Evolutionary conservation across 2,329 filamentous ascomycete genomes (phyloP).

Genomic region (Triangularia verruculosa): DNA sequence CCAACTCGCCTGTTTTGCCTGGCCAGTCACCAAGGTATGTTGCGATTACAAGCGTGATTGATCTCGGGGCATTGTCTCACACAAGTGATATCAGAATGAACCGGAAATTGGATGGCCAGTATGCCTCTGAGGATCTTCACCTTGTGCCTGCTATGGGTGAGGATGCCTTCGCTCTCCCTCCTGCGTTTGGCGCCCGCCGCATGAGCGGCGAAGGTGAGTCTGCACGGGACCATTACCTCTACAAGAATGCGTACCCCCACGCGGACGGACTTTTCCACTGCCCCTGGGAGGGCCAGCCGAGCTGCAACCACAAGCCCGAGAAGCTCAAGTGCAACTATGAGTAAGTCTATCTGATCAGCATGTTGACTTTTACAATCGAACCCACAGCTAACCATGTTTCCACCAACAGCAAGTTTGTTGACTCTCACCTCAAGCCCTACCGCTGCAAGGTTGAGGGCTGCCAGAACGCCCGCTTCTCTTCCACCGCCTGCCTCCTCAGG

Average conservation of each 20-base stretch:
- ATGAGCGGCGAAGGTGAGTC: slow-evolving; percentile 53
- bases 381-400: slow-evolving; percentile 20
- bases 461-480: slow-evolving; percentile 85
- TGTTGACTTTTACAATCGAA: neutral
- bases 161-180: slow-evolving; percentile 37
- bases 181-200: slow-evolving; percentile 46
- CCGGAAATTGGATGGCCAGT: slow-evolving; percentile 37
- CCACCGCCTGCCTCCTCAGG: slow-evolving; percentile 88
- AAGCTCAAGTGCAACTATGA: slow-evolving; percentile 99
- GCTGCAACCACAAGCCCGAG: slow-evolving; percentile 86
- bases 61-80: slow-evolving; percentile 33
- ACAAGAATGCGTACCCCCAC: slow-evolving; percentile 62
- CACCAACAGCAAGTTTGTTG: slow-evolving; percentile 79
- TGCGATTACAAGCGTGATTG: slow-evolving; percentile 18
- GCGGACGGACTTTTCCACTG: slow-evolving; percentile 88
- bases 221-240: slow-evolving; percentile 65
- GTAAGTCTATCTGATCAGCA: slow-evolving; percentile 55
- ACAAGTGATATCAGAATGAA: slow-evolving; percentile 34
- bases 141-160: slow-evolving; percentile 35
- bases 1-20: slow-evolving; percentile 46
- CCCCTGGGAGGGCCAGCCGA: slow-evolving; percentile 70
- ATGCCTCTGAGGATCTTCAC: slow-evolving; percentile 38
- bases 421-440: slow-evolving; percentile 95
- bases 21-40: slow-evolving; percentile 56
- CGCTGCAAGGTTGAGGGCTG: slow-evolving; percentile 85